phyloP scores from a whole-genome alignment of 805 yeast genomes.

The Sungouiozyma ichnusensis region DNA sequence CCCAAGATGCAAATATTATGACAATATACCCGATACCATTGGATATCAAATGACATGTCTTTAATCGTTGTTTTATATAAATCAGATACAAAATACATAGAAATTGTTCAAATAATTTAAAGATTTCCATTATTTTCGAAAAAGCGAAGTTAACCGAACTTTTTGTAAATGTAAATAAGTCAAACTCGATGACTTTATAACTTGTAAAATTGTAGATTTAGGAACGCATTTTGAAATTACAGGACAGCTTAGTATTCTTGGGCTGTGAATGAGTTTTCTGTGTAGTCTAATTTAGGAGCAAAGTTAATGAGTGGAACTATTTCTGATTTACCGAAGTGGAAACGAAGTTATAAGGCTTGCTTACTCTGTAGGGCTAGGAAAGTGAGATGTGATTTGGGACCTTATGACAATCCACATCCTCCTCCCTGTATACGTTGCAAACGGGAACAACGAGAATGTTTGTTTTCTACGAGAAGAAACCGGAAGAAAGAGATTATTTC shows the following conservation, averaged over 20 bases:
- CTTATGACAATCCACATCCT: conserved; percentile 54
- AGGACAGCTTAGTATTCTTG: no score
- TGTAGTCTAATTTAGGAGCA: no score
- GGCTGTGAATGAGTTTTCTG: no score
- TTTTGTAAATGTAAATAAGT: not conserved
- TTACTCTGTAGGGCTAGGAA: conserved; percentile 75
- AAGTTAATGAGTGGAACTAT: not conserved
- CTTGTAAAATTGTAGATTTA: no score
- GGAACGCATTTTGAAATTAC: no score
- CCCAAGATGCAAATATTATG: no score
- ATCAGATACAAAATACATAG: not conserved
- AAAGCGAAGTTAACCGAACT: not conserved
- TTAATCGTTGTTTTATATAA: not conserved
- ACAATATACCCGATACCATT: not conserved
- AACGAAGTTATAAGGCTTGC: conserved; percentile 73
- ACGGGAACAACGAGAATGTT: conserved; percentile 72
- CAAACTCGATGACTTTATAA: no score
- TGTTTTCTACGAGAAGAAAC: conserved; percentile 5
- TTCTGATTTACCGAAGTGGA: conserved; percentile 28
- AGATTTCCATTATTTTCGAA: no score
- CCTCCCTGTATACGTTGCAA: conserved; percentile 83
- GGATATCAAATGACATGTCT: not conserved
- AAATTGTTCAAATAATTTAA: no score
- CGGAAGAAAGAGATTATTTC: not conserved
- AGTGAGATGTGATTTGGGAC: conserved; percentile 79